Base-by-base conservation (phyloP, 164 flowering plant genomes). In the Stephania japonica region DNA sequence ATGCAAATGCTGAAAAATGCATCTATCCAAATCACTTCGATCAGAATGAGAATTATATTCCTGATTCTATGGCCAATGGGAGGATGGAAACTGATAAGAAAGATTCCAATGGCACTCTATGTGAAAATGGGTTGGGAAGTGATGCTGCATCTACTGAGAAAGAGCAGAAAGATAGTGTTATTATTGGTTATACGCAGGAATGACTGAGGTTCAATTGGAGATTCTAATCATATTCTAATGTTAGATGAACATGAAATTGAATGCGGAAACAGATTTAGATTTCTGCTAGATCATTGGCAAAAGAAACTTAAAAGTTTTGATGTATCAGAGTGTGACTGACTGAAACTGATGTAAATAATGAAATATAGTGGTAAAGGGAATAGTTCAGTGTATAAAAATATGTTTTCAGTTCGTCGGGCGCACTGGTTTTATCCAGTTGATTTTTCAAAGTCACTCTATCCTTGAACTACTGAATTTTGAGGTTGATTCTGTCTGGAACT, bases 321-420 rank as follows among this genome's bases (percentile, higher is more conserved):
- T 70, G 42, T 74, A 53, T 44, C 73, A 62, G 74, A 67, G n/a
- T 70, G 69, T 71, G 70, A 78, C 79, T 61, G 42, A 56, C 66
- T 23, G 77, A 61, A 42, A 75, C 66, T 49, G 74, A 70, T 38
- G 16, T 47, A 41, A 10, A 18, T 42, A 7, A 42, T 49, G 27
- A 64, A 43, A n/a, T 38, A 70, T 59, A 26, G 70, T 44, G 23
- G 70, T 64, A 56, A 65, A 25, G 74, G 70, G 24, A 74, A 42
- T n/a, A 74, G 71, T 70, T 66, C 42, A 27, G 67, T 32, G 42
- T 73, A 65, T 59, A 67, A 44, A 23, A 42, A 70, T 66, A 70
- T 66, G 77, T 43, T 66, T 53, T 59, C 24, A 59, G 64, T 59
- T 59, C 24, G 1, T 59, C n/a, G 21, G 21, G 5, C 23, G 7